Evolutionary conservation across 148 eudicot species (phyloP), one percentile per base, ranked within the genome.

Genomic region (Silene latifolia): DNA sequence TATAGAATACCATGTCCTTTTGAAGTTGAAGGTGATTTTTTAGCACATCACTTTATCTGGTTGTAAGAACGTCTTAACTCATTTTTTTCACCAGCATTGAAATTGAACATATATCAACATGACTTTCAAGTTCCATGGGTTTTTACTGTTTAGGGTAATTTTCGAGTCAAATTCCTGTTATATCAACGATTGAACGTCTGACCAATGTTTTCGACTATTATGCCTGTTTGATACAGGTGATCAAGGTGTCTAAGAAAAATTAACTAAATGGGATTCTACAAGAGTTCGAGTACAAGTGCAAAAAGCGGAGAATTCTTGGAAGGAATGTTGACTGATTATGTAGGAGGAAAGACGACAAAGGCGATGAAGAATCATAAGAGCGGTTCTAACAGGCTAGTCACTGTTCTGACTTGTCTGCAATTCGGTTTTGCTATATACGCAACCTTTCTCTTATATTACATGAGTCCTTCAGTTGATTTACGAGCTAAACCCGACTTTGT

Each of bases 391-490:
- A 78, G 87, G 19, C 83, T 92, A n/a, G 98, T 95, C 5, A 90
- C 98, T 0, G 35, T 83, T 1, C 86, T 95, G 11, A 95, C 98
- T 54, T 92, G 96, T 66, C 77, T 95, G 17, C 98, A 95, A 73
- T 90, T 95, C 68, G 88, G 86, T 2, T 95, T 95, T 61, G 98
- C 97, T 0, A 67, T 95, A 14, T 95, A 95, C 69, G 98, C 97
- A 0, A 95, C 98, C 0, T 89, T 90, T 63, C 83, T 95, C 5
- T 46, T 95, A 24, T 95, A 90, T 44, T 90, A 87, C 87, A 89
- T 95, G 96, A 92, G 93, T 75, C 98, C 98, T 1, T 27, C 92
- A 0, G 74, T 95, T 19, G 98, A 95, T 73, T 62, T 95, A 39
- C 71, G 92, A 3, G 54, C 89, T 4, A 95, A 88, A 74, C 98